phyloP scores from a whole-genome alignment of 2,329 filamentous ascomycete species.

The Zymoseptoria tritici region DNA sequence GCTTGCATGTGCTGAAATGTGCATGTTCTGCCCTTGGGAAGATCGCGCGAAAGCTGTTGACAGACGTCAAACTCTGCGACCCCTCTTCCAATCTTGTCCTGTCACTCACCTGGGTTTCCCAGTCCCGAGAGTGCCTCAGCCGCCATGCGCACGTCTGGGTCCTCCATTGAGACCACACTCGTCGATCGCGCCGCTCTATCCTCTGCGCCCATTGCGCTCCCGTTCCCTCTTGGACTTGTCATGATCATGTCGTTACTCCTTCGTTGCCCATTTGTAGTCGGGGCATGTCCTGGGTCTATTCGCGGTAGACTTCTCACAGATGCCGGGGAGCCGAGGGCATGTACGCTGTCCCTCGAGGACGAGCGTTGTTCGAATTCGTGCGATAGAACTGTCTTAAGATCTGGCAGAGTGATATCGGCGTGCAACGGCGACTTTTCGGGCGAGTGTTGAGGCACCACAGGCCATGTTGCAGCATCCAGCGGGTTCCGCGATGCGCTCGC shows the following conservation, averaged over 20 bases:
- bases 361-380: conserved; percentile 30
- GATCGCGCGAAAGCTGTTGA: conserved; percentile 38
- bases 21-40: conserved; percentile 26
- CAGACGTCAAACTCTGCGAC: conserved; percentile 2
- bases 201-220: conserved; percentile 37
- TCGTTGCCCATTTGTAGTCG: conserved; percentile 21
- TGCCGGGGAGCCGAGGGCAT: conserved; percentile 16
- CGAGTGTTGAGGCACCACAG: conserved; percentile 10
- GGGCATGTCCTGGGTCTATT: conserved; percentile 31
- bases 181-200: conserved; percentile 32
- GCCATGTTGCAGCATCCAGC: conserved; percentile 5
- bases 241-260: conserved; percentile 30
- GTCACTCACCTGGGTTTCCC: conserved; percentile 40
- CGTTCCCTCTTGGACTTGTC: conserved; percentile 39
- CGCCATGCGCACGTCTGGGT: conserved; percentile 42
- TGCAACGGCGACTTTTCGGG: conserved; percentile 16
- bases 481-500: conserved; percentile 12
- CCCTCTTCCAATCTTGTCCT: neutral
- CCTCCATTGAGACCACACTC: conserved; percentile 41
- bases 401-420: conserved; percentile 34
- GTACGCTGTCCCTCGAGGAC: conserved; percentile 19
- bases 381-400: conserved; percentile 38
- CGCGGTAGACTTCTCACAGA: conserved; percentile 27
- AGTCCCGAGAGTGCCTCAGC: conserved; percentile 45
- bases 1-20: conserved; percentile 13